phyloP scores from a whole-genome alignment of 139 green algal genomes.

The Nannochloris sp. region DNA sequence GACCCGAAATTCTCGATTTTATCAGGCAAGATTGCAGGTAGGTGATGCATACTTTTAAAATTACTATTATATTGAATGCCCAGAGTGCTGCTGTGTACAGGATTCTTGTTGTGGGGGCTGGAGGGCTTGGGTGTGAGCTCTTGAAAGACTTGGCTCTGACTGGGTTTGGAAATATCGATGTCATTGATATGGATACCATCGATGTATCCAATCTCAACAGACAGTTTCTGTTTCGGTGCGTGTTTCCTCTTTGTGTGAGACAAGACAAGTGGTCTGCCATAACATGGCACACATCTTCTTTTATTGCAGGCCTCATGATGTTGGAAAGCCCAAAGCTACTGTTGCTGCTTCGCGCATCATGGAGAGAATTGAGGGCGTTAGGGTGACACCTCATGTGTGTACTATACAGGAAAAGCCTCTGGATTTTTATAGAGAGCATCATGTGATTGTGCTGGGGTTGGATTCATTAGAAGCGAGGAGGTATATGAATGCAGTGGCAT shows the following conservation, averaged over 20 bases:
- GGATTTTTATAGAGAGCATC: slow-evolving; percentile 87
- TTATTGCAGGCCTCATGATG: slow-evolving; percentile 41
- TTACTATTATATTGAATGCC: background rate
- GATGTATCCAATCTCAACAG: slow-evolving; percentile 98
- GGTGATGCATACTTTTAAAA: background rate
- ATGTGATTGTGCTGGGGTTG: slow-evolving; percentile 90
- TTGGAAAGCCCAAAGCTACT: slow-evolving; percentile 88
- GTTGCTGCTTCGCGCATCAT: slow-evolving; percentile 82
- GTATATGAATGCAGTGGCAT: slow-evolving; percentile 97
- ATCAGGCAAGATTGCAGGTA: slow-evolving; percentile 46
- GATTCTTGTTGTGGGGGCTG: slow-evolving; percentile 87
- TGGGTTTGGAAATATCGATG: slow-evolving; percentile 94
- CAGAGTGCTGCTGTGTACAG: background rate
- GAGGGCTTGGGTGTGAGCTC: slow-evolving; percentile 97
- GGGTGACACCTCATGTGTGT: slow-evolving; percentile 74
- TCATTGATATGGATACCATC: slow-evolving; percentile 99
- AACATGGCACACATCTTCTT: background rate
- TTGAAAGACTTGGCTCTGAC: slow-evolving; percentile 95
- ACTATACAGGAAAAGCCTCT: slow-evolving; percentile 92
- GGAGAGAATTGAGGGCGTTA: slow-evolving; percentile 65
- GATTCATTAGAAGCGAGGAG: slow-evolving; percentile 93
- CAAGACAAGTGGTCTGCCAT: background rate
- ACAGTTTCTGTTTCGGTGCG: slow-evolving; percentile 88
- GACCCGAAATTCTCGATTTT: slow-evolving; percentile 55
- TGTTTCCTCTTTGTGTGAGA: no score